A percentile compares a stretch with the other conserved stretches of the same genome.
Conservation (phyloP, 2,329 filamentous ascomycete genomes). For the Colletotrichum theobromicola region DNA sequence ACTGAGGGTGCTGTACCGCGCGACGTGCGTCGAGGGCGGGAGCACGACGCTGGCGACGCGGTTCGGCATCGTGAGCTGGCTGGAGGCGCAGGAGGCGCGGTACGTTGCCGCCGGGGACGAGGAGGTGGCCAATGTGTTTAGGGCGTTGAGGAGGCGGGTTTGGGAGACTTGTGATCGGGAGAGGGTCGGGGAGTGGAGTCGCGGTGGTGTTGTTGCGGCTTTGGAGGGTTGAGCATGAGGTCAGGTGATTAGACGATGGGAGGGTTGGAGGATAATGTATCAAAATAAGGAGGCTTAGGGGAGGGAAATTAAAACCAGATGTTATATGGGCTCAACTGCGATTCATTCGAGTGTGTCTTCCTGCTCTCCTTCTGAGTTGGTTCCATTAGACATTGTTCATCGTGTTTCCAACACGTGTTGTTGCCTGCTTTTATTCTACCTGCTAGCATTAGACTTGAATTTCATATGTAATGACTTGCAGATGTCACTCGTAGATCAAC, state of each 20-base stretch:
- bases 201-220: conserved; percentile 40
- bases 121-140: conserved; percentile 55
- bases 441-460: too few relatives aligned
- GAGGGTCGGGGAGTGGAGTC: conserved; percentile 72
- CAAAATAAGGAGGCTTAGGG: neutral
- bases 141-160: conserved; percentile 60
- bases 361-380: neutral
- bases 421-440: too few relatives aligned
- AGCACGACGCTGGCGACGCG: conserved; percentile 83
- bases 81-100: conserved; percentile 63
- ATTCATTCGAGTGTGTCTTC: neutral
- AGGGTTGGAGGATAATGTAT: neutral
- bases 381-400: neutral
- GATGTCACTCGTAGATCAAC: too few relatives aligned
- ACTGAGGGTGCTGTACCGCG: conserved; percentile 68
- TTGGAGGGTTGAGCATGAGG: neutral
- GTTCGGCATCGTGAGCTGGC: conserved; percentile 77
- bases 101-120: conserved; percentile 29
- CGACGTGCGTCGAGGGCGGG: conserved; percentile 71
- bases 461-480: too few relatives aligned
- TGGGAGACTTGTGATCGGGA: conserved; percentile 70
- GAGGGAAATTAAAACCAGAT: neutral
- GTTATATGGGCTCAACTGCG: neutral
- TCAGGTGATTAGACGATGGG: neutral
- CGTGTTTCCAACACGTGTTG: too few relatives aligned